Evolutionary conservation across 2,329 filamentous ascomycete species (phyloP).

Genomic region (Fusarium sp.): DNA sequence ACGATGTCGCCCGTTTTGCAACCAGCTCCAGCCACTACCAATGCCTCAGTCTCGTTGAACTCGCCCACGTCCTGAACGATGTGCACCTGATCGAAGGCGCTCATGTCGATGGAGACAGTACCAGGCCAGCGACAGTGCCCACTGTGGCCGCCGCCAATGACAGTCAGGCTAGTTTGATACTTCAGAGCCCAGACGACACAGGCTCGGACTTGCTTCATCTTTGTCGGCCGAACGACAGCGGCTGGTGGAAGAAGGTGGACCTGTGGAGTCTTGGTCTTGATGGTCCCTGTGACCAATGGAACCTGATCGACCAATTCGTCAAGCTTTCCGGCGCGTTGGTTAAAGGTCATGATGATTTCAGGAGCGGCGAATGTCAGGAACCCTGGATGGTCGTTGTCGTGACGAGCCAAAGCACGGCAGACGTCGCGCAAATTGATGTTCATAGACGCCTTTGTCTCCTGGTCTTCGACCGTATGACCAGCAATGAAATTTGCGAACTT

Average conservation of each 20-base stretch:
- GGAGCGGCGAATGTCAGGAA: slow-evolving; percentile 62
- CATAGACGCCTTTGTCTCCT: slow-evolving; percentile 46
- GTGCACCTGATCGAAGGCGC: slow-evolving; percentile 62
- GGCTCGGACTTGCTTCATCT: slow-evolving; percentile 61
- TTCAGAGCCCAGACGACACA: slow-evolving; percentile 68
- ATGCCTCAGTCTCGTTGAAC: slow-evolving; percentile 9
- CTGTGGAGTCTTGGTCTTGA: slow-evolving; percentile 62
- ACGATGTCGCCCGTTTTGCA: slow-evolving; percentile 68
- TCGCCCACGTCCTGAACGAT: slow-evolving; percentile 49
- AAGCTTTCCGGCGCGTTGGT: slow-evolving; percentile 55
- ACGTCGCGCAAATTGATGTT: slow-evolving; percentile 53
- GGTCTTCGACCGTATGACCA: slow-evolving; percentile 55
- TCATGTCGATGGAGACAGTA: slow-evolving; percentile 69
- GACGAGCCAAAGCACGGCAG: slow-evolving; percentile 61
- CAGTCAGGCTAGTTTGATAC: slow-evolving; percentile 56
- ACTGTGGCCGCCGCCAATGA: slow-evolving; percentile 70
- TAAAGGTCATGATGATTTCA: slow-evolving; percentile 63
- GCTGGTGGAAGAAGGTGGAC: slow-evolving; percentile 59
- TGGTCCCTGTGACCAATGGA: slow-evolving; percentile 46
- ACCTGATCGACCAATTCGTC: slow-evolving; percentile 57
- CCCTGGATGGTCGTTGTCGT: slow-evolving; percentile 49
- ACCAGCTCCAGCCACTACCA: slow-evolving; percentile 65
- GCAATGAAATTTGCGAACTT: slow-evolving; percentile 64
- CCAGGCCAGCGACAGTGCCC: slow-evolving; percentile 66
- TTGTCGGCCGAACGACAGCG: slow-evolving; percentile 57